Evolutionary conservation across 805 yeast genomes (phyloP), one percentile per base, ranked within the genome.

Genomic region (Yamadazyma endophytica): DNA sequence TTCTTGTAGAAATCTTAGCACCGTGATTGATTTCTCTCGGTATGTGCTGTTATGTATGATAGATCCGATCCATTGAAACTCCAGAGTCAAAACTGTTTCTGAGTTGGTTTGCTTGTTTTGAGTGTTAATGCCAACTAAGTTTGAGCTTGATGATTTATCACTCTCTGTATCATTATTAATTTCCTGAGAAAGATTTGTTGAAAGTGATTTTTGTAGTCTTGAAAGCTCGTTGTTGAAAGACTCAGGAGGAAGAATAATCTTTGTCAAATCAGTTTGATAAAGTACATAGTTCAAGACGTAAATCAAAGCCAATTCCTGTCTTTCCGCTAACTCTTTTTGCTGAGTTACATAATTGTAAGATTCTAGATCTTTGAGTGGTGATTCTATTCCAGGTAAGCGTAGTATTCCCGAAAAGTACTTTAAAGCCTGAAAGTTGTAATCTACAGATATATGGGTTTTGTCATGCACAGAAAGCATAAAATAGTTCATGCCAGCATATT

Each of bases 261-360:
- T 41, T 4, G 31, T 34, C 21, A 54, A 26, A 17, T 36, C 40
- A 5, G 33, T 31, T 17, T 47, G 33, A 6, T 41, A 40, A 13
- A 54, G 36, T 13, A 54, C 29, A 31, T 45, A 44, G 26, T 54
- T 55, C 5, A 58, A 23, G 1, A 52, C 29, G 24, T 39, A 58
- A 36, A 58, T 27, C 29, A 57, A 39, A 5, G 64, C 44, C 2
- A 58, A 40, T 35, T 58, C 65, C 27, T 54, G 61, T 31, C 65
- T 44, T 23, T 48, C 49, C 4, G 21, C 6, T 9, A 40, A 19
- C 9, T 19, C 21, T 19, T 13, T 13, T n/a, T n/a, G n/a, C n/a
- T n/a, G n/a, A n/a, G n/a, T n/a, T n/a, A n/a, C n/a, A n/a, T n/a
- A n/a, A n/a, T n/a, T n/a, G n/a, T n/a, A n/a, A n/a, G n/a, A n/a